phyloP scores from a whole-genome alignment of 2,329 filamentous ascomycete species.

The Penicillium thymicola region DNA sequence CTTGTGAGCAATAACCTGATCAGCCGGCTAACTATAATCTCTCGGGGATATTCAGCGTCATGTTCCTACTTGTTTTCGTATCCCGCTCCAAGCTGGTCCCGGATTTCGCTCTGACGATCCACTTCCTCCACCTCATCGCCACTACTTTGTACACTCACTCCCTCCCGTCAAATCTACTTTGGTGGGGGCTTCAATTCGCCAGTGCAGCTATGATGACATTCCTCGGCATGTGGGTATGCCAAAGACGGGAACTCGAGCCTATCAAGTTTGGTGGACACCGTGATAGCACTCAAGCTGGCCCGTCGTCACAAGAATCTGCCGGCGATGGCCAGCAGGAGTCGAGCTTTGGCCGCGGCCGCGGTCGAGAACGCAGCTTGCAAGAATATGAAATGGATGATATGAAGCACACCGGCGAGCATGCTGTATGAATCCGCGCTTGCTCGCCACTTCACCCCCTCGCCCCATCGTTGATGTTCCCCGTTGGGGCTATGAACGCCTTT shows the following conservation, averaged over 20 bases:
- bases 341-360: slow-evolving; percentile 31
- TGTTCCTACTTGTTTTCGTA: slow-evolving; percentile 79
- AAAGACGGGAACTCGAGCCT: slow-evolving; percentile 81
- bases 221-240: slow-evolving; percentile 85
- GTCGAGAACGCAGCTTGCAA: slow-evolving; percentile 28
- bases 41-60: slow-evolving; percentile 55
- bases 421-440: slow-evolving; percentile 23
- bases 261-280: slow-evolving; percentile 74
- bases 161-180: slow-evolving; percentile 74
- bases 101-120: slow-evolving; percentile 88
- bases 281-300: slow-evolving; percentile 17
- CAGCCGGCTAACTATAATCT: neutral
- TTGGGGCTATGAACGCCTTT: slow-evolving; percentile 16
- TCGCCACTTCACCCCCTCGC: neutral
- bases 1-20: neutral
- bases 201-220: slow-evolving; percentile 63
- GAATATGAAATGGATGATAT: slow-evolving; percentile 38
- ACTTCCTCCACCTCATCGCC: slow-evolving; percentile 74
- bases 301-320: slow-evolving; percentile 12
- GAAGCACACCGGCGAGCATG: slow-evolving; percentile 30
- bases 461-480: slow-evolving; percentile 1
- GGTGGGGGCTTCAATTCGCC: slow-evolving; percentile 71
- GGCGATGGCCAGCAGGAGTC: slow-evolving; percentile 22
- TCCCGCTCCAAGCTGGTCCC: slow-evolving; percentile 89
- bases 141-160: slow-evolving; percentile 74